phyloP scores from a whole-genome alignment of 2,329 filamentous ascomycete genomes.

The Colletotrichum simmondsii region DNA sequence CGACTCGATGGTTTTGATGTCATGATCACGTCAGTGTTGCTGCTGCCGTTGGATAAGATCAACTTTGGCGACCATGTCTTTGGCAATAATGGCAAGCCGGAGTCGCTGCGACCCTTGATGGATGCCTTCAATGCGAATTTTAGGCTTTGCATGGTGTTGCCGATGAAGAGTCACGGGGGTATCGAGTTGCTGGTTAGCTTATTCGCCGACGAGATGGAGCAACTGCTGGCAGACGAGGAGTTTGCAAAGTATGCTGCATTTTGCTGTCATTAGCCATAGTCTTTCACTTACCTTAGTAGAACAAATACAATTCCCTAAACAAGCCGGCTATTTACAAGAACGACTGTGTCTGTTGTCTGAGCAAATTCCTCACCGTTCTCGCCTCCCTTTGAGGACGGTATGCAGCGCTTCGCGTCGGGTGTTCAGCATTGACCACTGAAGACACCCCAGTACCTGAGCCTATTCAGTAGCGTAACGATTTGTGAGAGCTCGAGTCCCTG shows the following conservation, averaged over 20 bases:
- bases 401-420: neutral
- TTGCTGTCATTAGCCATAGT: neutral
- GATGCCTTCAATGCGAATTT: constrained; percentile 40
- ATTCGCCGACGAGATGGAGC: constrained; percentile 42
- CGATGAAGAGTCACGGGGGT: constrained; percentile 41
- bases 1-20: constrained; percentile 41
- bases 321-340: too few relatives aligned
- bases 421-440: neutral
- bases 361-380: too few relatives aligned
- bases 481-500: neutral
- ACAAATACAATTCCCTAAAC: neutral
- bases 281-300: neutral
- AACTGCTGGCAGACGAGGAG: constrained; percentile 40
- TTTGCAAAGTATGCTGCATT: constrained; percentile 39
- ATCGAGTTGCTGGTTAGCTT: constrained; percentile 43
- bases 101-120: constrained; percentile 42
- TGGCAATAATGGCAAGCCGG: constrained; percentile 39
- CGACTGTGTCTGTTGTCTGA: too few relatives aligned
- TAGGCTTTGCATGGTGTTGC: constrained; percentile 41
- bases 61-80: constrained; percentile 42
- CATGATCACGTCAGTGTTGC: constrained; percentile 45
- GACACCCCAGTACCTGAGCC: neutral
- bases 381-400: neutral
- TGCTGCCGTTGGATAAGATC: constrained; percentile 41
- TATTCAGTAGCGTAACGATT: neutral